These are phyloP conservation scores for Suhomyces tanzawaensis DNA, from an alignment of 805 yeast species.

Conservation along the genomic window DNA sequence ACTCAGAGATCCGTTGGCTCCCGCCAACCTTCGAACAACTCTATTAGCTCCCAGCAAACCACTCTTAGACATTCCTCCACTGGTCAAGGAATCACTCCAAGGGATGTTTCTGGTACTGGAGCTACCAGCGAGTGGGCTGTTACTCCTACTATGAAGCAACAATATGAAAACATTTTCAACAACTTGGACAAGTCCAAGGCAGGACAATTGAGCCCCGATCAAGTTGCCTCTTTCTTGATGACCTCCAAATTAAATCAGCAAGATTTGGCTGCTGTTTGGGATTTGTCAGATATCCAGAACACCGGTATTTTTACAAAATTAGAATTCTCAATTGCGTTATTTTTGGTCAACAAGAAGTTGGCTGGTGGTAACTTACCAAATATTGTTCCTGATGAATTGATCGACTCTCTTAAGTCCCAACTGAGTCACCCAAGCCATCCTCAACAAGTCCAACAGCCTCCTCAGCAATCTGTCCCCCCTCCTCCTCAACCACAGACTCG, in stretches of 20 bases:
- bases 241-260: slow-evolving; percentile 85
- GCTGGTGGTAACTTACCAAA: slow-evolving; percentile 78
- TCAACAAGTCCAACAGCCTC: slow-evolving; percentile 10
- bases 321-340: slow-evolving; percentile 94
- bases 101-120: slow-evolving; percentile 15
- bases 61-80: slow-evolving; percentile 28
- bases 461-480: slow-evolving; percentile 1
- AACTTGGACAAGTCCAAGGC: slow-evolving; percentile 63
- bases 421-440: slow-evolving; percentile 10
- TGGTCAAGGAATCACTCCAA: slow-evolving; percentile 7
- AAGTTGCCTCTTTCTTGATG: slow-evolving; percentile 85
- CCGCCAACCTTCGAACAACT: slow-evolving; percentile 31
- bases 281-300: slow-evolving; percentile 84
- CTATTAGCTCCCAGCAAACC: slow-evolving; percentile 35
- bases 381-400: slow-evolving; percentile 65
- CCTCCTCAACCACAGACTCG: background rate
- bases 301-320: slow-evolving; percentile 74
- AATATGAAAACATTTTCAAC: slow-evolving; percentile 77
- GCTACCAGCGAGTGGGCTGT: slow-evolving; percentile 60
- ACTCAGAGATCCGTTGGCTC: slow-evolving; percentile 30
- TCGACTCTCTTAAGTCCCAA: slow-evolving; percentile 27
- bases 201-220: slow-evolving; percentile 69
- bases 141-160: slow-evolving; percentile 64
- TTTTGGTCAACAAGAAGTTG: slow-evolving; percentile 79
- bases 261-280: slow-evolving; percentile 89